Conservation (phyloP, 2,329 filamentous ascomycete species). For the Parascedosporium putredinis region DNA sequence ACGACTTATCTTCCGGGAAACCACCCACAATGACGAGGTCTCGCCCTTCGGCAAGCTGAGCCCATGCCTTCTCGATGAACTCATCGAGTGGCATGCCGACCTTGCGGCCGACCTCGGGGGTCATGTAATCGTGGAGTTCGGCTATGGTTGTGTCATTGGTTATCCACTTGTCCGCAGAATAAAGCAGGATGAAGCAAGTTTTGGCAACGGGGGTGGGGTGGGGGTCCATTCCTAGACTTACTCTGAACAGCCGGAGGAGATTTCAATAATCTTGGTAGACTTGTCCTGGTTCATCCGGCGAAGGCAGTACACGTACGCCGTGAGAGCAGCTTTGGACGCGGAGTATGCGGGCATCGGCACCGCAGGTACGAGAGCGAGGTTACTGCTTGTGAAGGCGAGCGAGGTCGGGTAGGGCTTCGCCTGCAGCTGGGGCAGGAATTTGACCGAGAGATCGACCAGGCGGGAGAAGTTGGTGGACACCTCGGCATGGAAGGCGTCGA, state of each 20-base stretch:
- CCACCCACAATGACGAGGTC: neutral
- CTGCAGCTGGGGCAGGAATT: conserved; percentile 18
- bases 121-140: conserved; percentile 18
- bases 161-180: neutral
- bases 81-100: conserved; percentile 27
- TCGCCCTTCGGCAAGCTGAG: neutral
- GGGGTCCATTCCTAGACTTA: neutral
- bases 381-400: conserved; percentile 14
- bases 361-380: conserved; percentile 12
- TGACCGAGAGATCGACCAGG: conserved; percentile 17
- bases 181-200: too few species aligned
- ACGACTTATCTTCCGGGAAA: neutral
- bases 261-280: conserved; percentile 16
- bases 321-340: conserved; percentile 18
- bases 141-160: conserved; percentile 6
- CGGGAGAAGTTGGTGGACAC: conserved; percentile 19
- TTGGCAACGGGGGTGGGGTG: neutral
- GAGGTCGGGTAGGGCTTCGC: conserved; percentile 9
- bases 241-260: conserved; percentile 20
- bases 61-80: conserved; percentile 29
- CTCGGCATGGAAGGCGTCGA: conserved; percentile 18
- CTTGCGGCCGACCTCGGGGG: conserved; percentile 16
- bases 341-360: conserved; percentile 18
- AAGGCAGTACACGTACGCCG: conserved; percentile 16
- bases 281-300: conserved; percentile 12